Conservation (phyloP, 768 basidiomycete genomes). For the Hypholoma fasciculare region DNA sequence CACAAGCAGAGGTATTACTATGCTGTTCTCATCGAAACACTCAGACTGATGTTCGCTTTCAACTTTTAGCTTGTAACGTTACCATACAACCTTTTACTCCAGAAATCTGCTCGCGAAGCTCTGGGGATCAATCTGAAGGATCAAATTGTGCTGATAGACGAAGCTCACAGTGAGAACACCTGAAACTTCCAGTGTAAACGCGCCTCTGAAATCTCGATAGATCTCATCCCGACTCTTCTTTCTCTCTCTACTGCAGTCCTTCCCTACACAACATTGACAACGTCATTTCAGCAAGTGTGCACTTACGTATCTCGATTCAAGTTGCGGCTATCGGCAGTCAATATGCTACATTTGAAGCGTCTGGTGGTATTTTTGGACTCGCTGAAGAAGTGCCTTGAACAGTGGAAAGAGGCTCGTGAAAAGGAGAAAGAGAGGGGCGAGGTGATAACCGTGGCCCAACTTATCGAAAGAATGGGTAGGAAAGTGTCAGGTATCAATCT, state of each 20-base stretch:
- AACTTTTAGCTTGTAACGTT: constrained; percentile 76
- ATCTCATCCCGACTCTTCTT: constrained; percentile 87
- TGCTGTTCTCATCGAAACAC: background rate
- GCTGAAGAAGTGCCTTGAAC: constrained; percentile 55
- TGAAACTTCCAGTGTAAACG: background rate
- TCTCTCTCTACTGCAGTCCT: constrained; percentile 79
- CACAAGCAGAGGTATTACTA: constrained; percentile 76
- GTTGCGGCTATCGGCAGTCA: constrained; percentile 67
- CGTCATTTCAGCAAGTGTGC: constrained; percentile 73
- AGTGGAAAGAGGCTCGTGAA: constrained; percentile 46
- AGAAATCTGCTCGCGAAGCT: constrained; percentile 80
- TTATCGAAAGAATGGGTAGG: constrained; percentile 66
- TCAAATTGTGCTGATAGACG: constrained; percentile 90
- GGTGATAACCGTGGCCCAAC: constrained; percentile 67
- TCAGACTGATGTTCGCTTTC: background rate
- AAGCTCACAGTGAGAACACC: constrained; percentile 83
- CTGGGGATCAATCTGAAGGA: constrained; percentile 82
- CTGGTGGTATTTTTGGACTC: constrained; percentile 73
- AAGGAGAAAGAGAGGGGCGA: constrained; percentile 39
- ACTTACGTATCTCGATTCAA: constrained; percentile 79
- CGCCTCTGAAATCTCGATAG: constrained; percentile 35
- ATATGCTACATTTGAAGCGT: constrained; percentile 80
- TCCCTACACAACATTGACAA: constrained; percentile 51
- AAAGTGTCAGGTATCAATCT: constrained; percentile 78
- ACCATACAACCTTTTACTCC: constrained; percentile 91